phyloP scores from a whole-genome alignment of 257 asterid species.

The Capsicum pubescens region DNA sequence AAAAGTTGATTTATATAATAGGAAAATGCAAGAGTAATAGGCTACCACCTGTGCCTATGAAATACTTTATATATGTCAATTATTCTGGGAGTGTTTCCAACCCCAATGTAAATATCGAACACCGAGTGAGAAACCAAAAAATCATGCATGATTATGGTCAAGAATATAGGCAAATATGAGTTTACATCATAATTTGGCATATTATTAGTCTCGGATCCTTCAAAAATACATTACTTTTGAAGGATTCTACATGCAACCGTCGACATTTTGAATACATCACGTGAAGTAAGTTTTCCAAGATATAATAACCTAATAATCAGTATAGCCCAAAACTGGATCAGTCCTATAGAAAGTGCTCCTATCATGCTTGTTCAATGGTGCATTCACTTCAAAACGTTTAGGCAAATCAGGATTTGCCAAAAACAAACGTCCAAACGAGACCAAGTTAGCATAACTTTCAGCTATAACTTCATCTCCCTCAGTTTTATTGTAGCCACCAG shows the following conservation, averaged over 20 bases:
- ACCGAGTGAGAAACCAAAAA: not conserved
- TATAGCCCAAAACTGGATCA: slow-evolving; percentile 73
- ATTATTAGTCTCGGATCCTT: too few species aligned
- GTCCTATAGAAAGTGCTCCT: slow-evolving; percentile 60
- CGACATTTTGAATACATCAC: not conserved
- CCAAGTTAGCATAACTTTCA: slow-evolving; percentile 52
- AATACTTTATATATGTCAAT: too few species aligned
- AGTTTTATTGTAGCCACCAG: slow-evolving; percentile 60
- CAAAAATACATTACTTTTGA: too few species aligned
- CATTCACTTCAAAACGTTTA: slow-evolving; percentile 49
- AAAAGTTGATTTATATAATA: not conserved
- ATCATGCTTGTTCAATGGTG: slow-evolving; percentile 52
- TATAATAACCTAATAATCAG: slow-evolving; percentile 51
- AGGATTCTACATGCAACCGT: too few species aligned
- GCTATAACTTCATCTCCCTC: slow-evolving; percentile 54
- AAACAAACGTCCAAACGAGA: slow-evolving; percentile 65
- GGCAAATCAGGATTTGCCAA: slow-evolving; percentile 79
- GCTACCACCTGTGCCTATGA: not conserved
- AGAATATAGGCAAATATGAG: not conserved
- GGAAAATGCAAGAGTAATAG: not conserved
- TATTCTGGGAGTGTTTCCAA: too few species aligned
- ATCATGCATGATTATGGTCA: not conserved
- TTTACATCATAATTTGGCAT: not conserved
- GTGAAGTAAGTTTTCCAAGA: not conserved
- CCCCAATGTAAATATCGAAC: too few species aligned